These are phyloP conservation scores for Craterostigma plantagineum DNA, from an alignment of 257 asterid genomes.

Conservation along the genomic window DNA sequence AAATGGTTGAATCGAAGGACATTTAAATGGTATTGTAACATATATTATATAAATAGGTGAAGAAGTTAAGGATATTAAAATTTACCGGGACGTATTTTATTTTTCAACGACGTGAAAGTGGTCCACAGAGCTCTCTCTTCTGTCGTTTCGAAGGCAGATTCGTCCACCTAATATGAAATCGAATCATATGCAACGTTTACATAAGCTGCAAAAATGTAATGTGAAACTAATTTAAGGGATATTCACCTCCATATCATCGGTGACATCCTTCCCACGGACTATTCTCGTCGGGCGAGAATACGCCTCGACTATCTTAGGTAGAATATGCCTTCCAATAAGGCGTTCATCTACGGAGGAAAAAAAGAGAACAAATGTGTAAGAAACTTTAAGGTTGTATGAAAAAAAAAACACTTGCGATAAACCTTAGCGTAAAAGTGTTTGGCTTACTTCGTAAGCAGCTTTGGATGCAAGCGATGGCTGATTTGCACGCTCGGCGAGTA, in stretches of 20 bases:
- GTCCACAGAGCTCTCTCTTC: constrained; percentile 82
- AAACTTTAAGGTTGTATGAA: background rate
- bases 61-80: background rate
- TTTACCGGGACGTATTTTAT: constrained; percentile 53
- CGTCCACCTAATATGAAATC: constrained; percentile 51
- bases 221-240: constrained; percentile 3
- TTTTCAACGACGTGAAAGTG: constrained; percentile 45
- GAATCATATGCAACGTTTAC: constrained; percentile 1
- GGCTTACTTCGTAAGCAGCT: constrained; percentile 53
- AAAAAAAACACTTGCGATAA: background rate
- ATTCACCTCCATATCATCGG: constrained; percentile 43
- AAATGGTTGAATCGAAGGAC: constrained; percentile 6
- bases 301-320: constrained; percentile 75
- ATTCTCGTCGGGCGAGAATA: constrained; percentile 98
- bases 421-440: constrained; percentile 4
- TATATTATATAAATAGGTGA: too few species aligned
- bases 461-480: constrained; percentile 62
- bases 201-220: constrained; percentile 4
- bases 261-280: constrained; percentile 72
- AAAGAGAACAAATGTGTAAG: background rate
- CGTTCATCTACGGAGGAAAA: constrained; percentile 42
- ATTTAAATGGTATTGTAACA: background rate
- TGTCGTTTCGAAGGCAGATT: constrained; percentile 49
- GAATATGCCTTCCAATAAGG: constrained; percentile 42
- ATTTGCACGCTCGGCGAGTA: constrained; percentile 77